Conservation (phyloP, 2,329 filamentous ascomycete genomes). For the Fusarium sp. region DNA sequence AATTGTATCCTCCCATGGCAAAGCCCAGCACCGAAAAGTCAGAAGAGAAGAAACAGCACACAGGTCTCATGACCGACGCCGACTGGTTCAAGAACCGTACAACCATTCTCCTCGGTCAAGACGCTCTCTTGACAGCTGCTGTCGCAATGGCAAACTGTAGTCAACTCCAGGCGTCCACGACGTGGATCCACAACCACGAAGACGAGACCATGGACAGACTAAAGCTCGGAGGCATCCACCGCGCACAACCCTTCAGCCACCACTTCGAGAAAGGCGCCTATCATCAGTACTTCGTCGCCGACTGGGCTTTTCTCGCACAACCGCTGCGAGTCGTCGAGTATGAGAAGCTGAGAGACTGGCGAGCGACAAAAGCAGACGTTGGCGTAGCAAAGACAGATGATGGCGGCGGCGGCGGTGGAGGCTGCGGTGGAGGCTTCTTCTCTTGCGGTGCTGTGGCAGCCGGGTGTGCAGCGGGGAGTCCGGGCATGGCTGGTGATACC, state of each 20-base stretch:
- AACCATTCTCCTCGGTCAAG: conserved; percentile 50
- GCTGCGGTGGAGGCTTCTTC: conserved; percentile 31
- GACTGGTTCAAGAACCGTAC: conserved; percentile 55
- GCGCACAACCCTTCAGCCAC: conserved; percentile 58
- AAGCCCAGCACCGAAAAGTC: accelerated
- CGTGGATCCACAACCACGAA: conserved; percentile 50
- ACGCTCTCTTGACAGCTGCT: conserved; percentile 50
- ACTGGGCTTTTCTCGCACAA: conserved; percentile 38
- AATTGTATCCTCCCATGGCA: conserved; percentile 49
- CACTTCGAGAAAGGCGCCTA: conserved; percentile 52
- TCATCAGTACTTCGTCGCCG: conserved; percentile 48
- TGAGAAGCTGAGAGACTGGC: conserved; percentile 45
- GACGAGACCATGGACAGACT: conserved; percentile 49
- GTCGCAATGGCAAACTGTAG: conserved; percentile 52
- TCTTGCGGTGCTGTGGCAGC: conserved; percentile 34
- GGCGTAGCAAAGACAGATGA: conserved; percentile 1
- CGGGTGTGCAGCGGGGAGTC: conserved; percentile 36
- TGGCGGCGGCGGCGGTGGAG: conserved; percentile 7
- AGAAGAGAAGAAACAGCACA: background rate
- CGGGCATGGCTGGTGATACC: conserved; percentile 31
- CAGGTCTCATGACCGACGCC: conserved; percentile 34
- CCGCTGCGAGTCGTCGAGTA: conserved; percentile 36
- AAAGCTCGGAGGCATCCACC: conserved; percentile 58
- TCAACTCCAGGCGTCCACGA: conserved; percentile 48
- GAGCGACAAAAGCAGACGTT: conserved; percentile 37